Evolutionary conservation across 805 yeast genomes (phyloP).

Genomic region (Cyberlindnera americana): DNA sequence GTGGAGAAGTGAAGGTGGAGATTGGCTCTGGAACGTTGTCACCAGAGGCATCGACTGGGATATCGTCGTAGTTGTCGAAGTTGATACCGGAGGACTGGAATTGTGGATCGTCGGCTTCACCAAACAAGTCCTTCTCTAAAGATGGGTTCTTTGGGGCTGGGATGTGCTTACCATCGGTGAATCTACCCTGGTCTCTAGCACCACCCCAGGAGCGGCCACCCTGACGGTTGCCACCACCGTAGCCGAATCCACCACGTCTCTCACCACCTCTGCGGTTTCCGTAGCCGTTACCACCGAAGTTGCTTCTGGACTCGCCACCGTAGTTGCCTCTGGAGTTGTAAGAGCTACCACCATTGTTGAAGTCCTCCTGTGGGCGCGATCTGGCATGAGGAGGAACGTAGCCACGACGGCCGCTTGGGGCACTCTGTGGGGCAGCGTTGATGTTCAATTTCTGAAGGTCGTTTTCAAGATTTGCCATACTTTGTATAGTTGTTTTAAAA

Average conservation of each 20-base stretch:
- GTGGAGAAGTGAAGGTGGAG: slow-evolving; percentile 83
- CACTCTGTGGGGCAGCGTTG: slow-evolving; percentile 1
- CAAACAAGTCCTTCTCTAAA: slow-evolving; percentile 79
- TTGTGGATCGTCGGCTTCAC: slow-evolving; percentile 59
- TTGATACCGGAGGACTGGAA: slow-evolving; percentile 96
- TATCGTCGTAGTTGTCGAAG: slow-evolving; percentile 97
- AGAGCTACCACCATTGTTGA: slow-evolving; percentile 12
- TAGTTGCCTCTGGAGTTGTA: slow-evolving; percentile 11
- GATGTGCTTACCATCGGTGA: slow-evolving; percentile 82
- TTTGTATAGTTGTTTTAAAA: slow-evolving; percentile 4
- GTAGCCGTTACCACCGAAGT: slow-evolving; percentile 23
- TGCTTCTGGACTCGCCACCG: slow-evolving; percentile 12
- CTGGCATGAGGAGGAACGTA: slow-evolving; percentile 59
- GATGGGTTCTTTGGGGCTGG: slow-evolving; percentile 72
- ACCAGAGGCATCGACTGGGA: slow-evolving; percentile 98
- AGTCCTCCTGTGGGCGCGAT: slow-evolving; percentile 27
- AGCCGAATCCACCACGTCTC: slow-evolving; percentile 22
- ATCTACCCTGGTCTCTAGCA: slow-evolving; percentile 62
- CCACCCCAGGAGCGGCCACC: slow-evolving; percentile 34
- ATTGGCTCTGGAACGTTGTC: slow-evolving; percentile 93
- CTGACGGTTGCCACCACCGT: slow-evolving; percentile 33
- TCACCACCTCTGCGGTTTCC: slow-evolving; percentile 12
- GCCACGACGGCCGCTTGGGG: slow-evolving; percentile 29
- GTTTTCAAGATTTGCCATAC: slow-evolving; percentile 53
- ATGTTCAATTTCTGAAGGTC: slow-evolving; percentile 55